Base-by-base conservation (phyloP, 805 yeast genomes). In the Saccharomycopsis synnaedendra region DNA sequence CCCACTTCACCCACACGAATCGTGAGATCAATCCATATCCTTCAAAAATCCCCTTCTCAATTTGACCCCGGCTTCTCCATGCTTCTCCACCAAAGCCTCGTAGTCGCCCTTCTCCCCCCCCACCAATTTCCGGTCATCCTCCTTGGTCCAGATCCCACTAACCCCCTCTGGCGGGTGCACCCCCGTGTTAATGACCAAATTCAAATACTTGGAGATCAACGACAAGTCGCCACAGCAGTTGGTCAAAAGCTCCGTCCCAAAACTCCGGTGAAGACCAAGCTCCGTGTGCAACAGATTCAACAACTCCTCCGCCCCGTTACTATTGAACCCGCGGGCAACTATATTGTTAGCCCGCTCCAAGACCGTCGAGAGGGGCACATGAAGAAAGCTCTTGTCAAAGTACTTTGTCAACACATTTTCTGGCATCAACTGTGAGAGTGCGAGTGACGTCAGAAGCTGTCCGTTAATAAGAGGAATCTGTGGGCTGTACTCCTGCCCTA, bases 111-210 rank as follows among this genome's bases (percentile, higher is more conserved):
- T 62, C 39, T 60, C 62, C 29, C 58, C 61, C 7, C 60, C 50
- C 44, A 59, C 64, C 46, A 70, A 54, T 52, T 61, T 59, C 11
- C 57, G 63, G 52, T 70, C 74, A 59, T 70, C 73, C 42, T 65
- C 68, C 31, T 62, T 55, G 2, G 72, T 69, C 74, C 74, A 70
- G 41, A 70, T 65, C 45, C 74, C 74, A n/a, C 69, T 66, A 5
- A 64, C 64, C 45, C 67, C 58, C 46, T 55, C 53, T 36, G 75
- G 75, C 7, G 74, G 75, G 50, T 69, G 67, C 10, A 63, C 60
- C 34, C 67, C 67, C 30, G 66, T 61, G 51, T 64, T 63, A 41
- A 70, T 62, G 58, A 67, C 68, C 38, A 61, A 57, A 48, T 68
- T 62, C 50, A 70, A 62, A 51, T 66, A 70, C 42, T 68, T 62